Evolutionary conservation across 2,329 filamentous ascomycete species (phyloP).

Genomic region (Xylariales sp.): DNA sequence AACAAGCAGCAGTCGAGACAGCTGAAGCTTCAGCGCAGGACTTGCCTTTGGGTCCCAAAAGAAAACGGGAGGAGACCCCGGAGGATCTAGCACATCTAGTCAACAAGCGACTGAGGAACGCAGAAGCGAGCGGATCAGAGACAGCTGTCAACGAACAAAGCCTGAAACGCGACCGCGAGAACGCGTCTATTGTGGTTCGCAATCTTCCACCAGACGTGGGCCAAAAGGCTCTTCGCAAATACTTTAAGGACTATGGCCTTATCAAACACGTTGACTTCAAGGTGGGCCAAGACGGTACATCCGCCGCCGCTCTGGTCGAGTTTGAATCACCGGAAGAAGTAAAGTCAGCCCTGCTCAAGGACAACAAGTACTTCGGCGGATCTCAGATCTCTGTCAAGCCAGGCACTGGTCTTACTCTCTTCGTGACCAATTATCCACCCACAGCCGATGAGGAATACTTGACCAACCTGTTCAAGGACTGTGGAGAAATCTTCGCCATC

Average conservation of each 20-base stretch:
- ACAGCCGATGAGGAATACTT: conserved; percentile 68
- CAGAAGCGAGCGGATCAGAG: conserved; percentile 27
- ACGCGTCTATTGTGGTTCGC: conserved; percentile 77
- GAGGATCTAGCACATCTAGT: conserved; percentile 46
- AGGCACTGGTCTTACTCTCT: conserved; percentile 76
- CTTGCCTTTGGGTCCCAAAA: conserved; percentile 51
- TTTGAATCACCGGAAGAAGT: conserved; percentile 80
- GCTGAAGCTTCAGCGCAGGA: conserved; percentile 22
- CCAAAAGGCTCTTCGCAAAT: conserved; percentile 73
- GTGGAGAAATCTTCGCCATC: conserved; percentile 78
- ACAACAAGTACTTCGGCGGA: conserved; percentile 74
- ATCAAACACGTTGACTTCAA: conserved; percentile 73
- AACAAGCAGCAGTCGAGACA: conserved; percentile 29
- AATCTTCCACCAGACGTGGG: conserved; percentile 68
- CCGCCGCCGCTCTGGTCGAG: conserved; percentile 73
- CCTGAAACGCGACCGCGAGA: conserved; percentile 80
- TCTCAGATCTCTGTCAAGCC: conserved; percentile 68
- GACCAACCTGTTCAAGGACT: conserved; percentile 63
- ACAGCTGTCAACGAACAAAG: conserved; percentile 30
- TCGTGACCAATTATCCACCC: conserved; percentile 84
- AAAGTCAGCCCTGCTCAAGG: conserved; percentile 71
- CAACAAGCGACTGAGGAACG: conserved; percentile 63
- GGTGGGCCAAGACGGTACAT: conserved; percentile 53
- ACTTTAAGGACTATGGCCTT: conserved; percentile 85
- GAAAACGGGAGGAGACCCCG: conserved; percentile 64